These are phyloP conservation scores for Aspergillus luchuensis DNA, from an alignment of 2,329 filamentous ascomycete species.

Conservation along the genomic window DNA sequence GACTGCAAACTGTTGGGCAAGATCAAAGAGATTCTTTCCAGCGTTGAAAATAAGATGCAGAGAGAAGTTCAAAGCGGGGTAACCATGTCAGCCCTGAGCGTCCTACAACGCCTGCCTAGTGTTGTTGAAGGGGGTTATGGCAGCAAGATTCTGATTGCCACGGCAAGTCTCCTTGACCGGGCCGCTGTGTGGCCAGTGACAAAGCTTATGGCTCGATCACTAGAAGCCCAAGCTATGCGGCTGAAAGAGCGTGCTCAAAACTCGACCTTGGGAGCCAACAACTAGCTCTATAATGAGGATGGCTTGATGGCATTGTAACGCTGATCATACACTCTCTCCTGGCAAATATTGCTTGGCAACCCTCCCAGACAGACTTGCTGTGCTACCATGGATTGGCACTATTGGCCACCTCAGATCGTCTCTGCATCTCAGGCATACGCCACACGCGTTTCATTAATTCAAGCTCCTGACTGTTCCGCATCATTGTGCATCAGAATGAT, in stretches of 20 bases:
- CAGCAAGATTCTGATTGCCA: constrained; percentile 79
- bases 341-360: too few species aligned
- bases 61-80: constrained; percentile 58
- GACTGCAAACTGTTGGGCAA: constrained; percentile 83
- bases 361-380: too few species aligned
- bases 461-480: too few species aligned
- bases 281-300: neutral
- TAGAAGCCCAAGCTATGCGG: constrained; percentile 65
- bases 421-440: too few species aligned
- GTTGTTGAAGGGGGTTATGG: constrained; percentile 73
- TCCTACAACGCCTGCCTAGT: constrained; percentile 57
- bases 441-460: too few species aligned
- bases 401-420: too few species aligned
- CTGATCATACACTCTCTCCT: too few species aligned
- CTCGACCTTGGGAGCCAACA: constrained; percentile 33
- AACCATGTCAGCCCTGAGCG: constrained; percentile 54
- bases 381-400: too few species aligned
- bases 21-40: constrained; percentile 74
- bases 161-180: constrained; percentile 83
- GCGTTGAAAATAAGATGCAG: constrained; percentile 77
- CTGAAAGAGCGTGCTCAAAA: constrained; percentile 61
- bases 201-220: constrained; percentile 67
- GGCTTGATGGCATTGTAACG: neutral
- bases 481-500: too few species aligned
- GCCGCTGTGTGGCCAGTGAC: constrained; percentile 87